Base-by-base conservation (phyloP, 176 grass and related monocot species). In the Phyllostachys edulis region DNA sequence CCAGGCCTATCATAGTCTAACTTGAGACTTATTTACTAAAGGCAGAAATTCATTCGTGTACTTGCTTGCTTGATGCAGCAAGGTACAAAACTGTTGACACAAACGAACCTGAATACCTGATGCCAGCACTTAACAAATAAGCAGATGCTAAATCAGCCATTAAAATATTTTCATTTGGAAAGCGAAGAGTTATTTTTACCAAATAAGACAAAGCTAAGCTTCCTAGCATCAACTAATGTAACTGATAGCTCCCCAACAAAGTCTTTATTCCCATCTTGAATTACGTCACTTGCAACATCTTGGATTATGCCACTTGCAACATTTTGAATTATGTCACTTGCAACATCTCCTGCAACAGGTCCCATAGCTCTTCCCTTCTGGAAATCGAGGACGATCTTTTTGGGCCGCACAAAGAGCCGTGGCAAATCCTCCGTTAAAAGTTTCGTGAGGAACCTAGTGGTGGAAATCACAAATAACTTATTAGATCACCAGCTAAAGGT, bases 331-430 rank as follows among this genome's bases (percentile, higher is more conserved):
- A 86, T 69, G 10, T 89, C 91, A 67, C 79, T 80, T 77, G 83
- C 78, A 52, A 86, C 54, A 71, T 62, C 67, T 76, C 89, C 87
- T 81, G 93, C 69, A 78, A 95, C 76, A 75, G 96, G 96, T 54
- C 93, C 96, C 71, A 86, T 86, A 70, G 96, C 85, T 84, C 88
- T 94, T 46, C 96, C 96, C 77, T 95, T 80, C 64, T 92, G 93
- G 80, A 98, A 98, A 95, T 98, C 96, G 29, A 98, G 96, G 60
- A 99, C 93, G 12, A 99, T 99, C 85, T 94, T 98, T 76, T 96
- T 95, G 73, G 96, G 96, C 0, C 91, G 93, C 71, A 96, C 93
- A 92, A 99, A 98, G 44, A 99, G 91, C 34, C 91, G 91, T 83
- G 96, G 96, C 59, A 99, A 68, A 70, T 99, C 96, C 92, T 95